These are phyloP conservation scores for Cymodocea nodosa DNA, from an alignment of 116 monocot genomes.

Conservation along the genomic window DNA sequence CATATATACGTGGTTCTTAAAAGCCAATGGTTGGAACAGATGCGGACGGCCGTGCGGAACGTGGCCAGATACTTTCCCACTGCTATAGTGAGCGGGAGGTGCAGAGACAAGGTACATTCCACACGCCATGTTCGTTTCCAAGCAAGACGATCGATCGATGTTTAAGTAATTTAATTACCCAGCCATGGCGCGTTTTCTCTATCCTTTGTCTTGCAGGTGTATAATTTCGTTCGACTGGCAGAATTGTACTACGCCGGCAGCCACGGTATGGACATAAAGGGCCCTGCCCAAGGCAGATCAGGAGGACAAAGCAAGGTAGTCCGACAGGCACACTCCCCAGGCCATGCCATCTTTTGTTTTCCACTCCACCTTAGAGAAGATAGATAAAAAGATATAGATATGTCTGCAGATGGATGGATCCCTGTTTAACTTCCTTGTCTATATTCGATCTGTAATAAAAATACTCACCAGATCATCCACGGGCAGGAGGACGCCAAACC, in stretches of 20 bases:
- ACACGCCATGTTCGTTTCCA: too few relatives aligned
- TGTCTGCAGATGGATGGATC: too few relatives aligned
- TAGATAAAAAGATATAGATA: too few relatives aligned
- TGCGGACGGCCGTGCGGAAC: slow-evolving; percentile 53
- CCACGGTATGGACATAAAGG: slow-evolving; percentile 59
- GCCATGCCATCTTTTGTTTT: background rate
- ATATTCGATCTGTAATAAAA: too few relatives aligned
- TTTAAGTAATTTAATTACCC: too few relatives aligned
- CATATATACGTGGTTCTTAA: too few relatives aligned
- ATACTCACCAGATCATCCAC: too few relatives aligned
- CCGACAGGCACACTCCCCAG: background rate
- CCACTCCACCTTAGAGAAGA: too few relatives aligned
- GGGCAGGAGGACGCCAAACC: slow-evolving; percentile 18
- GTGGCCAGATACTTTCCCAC: slow-evolving; percentile 55
- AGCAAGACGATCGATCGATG: too few relatives aligned
- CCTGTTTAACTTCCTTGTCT: too few relatives aligned
- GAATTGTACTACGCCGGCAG: slow-evolving; percentile 60
- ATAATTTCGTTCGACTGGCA: slow-evolving; percentile 30
- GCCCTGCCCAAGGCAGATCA: slow-evolving; percentile 21
- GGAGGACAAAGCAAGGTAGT: slow-evolving; percentile 7
- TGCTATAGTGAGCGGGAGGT: slow-evolving; percentile 61
- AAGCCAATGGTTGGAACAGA: slow-evolving; percentile 16
- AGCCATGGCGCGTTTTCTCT: background rate
- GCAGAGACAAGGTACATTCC: slow-evolving; percentile 64
- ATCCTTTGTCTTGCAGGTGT: slow-evolving; percentile 13